Evolutionary conservation across 129 eudicot species (phyloP).

Genomic region (Solidago caesia): DNA sequence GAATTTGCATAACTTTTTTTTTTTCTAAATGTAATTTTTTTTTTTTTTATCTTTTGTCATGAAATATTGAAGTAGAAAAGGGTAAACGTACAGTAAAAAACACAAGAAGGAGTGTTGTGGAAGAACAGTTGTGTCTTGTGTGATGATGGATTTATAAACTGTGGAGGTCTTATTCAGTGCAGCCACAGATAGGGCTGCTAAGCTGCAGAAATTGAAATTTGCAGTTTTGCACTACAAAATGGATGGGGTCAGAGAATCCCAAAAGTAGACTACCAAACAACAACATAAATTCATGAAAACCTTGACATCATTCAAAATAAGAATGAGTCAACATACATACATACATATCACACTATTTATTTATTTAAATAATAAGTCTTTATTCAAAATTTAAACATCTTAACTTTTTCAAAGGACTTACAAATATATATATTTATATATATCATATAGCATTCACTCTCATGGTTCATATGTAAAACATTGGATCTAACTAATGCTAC

Average conservation of each 20-base stretch:
- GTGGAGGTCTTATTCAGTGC: conserved; percentile 38
- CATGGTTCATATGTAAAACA: too few species aligned
- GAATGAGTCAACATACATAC: neutral
- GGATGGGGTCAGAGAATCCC: conserved; percentile 40
- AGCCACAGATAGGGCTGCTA: conserved; percentile 26
- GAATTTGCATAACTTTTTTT: neutral
- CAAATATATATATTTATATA: too few species aligned
- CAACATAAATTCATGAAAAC: conserved; percentile 30
- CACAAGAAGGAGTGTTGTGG: conserved; percentile 18
- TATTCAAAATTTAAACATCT: neutral
- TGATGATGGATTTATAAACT: conserved; percentile 29
- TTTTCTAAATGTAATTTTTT: too few species aligned
- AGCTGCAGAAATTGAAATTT: conserved; percentile 32
- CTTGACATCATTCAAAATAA: conserved; percentile 6
- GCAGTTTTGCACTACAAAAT: conserved; percentile 24
- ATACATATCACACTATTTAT: neutral
- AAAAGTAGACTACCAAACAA: conserved; percentile 42
- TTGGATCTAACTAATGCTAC: too few species aligned
- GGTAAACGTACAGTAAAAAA: neutral
- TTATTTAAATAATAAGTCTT: neutral
- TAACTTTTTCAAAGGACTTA: neutral
- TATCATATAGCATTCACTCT: too few species aligned
- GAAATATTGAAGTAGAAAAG: neutral
- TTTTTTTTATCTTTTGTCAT: neutral
- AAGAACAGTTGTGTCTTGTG: conserved; percentile 27